A percentile compares a stretch with the other conserved stretches of the same genome.
These are phyloP conservation scores for Ceratonia siliqua DNA, from an alignment of 306 rosid species.

Conservation along the genomic window DNA sequence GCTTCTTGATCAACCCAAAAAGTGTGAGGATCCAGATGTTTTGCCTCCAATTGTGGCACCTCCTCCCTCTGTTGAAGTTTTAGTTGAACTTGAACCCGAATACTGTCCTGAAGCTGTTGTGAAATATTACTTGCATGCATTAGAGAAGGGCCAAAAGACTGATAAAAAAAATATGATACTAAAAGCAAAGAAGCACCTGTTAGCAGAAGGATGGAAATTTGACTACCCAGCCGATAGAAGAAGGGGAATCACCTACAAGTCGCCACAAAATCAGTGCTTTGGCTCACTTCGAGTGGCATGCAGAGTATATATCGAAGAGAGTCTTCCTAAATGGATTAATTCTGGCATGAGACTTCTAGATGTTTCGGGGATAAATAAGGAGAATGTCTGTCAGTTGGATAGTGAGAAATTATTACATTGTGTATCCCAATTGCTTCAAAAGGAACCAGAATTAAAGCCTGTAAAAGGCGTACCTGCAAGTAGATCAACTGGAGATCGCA, in stretches of 20 bases:
- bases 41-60: constrained; percentile 20
- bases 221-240: constrained; percentile 32
- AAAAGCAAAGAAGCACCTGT: constrained; percentile 54
- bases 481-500: constrained; percentile 34
- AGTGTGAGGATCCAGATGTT: constrained; percentile 29
- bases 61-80: constrained; percentile 22
- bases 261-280: constrained; percentile 43
- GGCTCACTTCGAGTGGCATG: constrained; percentile 50
- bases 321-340: constrained; percentile 6
- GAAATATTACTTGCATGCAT: constrained; percentile 39
- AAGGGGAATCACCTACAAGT: constrained; percentile 42
- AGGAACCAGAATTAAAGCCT: constrained; percentile 32
- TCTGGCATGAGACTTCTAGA: constrained; percentile 34
- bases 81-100: constrained; percentile 32
- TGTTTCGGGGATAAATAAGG: constrained; percentile 20
- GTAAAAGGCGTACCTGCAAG: constrained; percentile 21
- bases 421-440: constrained; percentile 43
- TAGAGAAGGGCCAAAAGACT: not conserved
- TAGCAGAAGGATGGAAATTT: constrained; percentile 52
- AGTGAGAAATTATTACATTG: constrained; percentile 22
- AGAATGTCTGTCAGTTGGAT: constrained; percentile 32
- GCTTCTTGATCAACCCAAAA: constrained; percentile 28
- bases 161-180: not conserved
- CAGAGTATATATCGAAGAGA: constrained; percentile 36
- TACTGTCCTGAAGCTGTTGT: constrained; percentile 50